Evolutionary conservation across 1,284 basidiomycete genomes (phyloP), one percentile per base, ranked within the genome.

Genomic region (Mrakiaceae sp.): DNA sequence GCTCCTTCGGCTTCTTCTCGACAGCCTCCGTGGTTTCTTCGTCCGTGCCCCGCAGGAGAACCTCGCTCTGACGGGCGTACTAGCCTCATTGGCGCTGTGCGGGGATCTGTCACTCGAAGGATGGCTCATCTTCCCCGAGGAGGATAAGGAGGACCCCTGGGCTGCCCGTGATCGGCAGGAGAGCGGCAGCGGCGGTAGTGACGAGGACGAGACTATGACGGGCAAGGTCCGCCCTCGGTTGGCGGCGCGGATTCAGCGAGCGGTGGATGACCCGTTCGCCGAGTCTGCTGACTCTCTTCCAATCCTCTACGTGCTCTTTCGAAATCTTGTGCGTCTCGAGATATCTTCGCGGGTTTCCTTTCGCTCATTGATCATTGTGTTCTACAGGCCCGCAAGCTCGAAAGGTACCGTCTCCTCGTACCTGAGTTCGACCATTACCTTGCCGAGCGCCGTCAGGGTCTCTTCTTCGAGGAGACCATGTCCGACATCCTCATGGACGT

Each of bases 381-480:
- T 58, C 42, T 42, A 11, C 48, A 63, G 62, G 57, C 59, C 44
- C 63, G 57, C n/a, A 64, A 92, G 71, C 81, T 93, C 3, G 87
- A 88, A 70, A 81, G 82, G 53, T 93, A 92, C 74, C 83, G 90
- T 14, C 80, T 82, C 61, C 75, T 81, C 14, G 83, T 94, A 16
- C 81, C 86, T 12, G 79, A 86, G 58, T 97, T 98, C 74, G 92
- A 97, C 76, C 81, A 82, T 70, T 88, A 85, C 70, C 82, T 98
- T 3, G 75, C 83, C 1, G 92, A 98, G 75, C 83, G 95, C 43
- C 81, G 95, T 49, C 87, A 88, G 72, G 93, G 94, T 3, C 78
- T 98, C 16, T 78, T 96, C 40, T 96, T 95, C 75, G 88, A 88
- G 1, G 94, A 97, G 75, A 94, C 95, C 72, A 77, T 97, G 46